Evolutionary conservation across 2,329 filamentous ascomycete species (phyloP).

Genomic region (Microdochium nivale): DNA sequence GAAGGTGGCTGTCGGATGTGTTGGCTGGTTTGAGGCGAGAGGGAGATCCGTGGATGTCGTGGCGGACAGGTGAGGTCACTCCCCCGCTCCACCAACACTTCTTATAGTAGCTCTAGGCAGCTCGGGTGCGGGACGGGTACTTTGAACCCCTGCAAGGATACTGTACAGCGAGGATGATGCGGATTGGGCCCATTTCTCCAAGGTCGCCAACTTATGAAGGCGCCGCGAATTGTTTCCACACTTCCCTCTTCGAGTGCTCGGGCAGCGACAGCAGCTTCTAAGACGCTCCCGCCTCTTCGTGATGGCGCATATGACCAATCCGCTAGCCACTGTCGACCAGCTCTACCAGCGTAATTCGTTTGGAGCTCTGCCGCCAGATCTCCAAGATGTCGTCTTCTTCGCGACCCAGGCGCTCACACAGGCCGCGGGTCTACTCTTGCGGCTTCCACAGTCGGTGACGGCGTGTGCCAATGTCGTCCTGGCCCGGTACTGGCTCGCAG

Average conservation of each 20-base stretch:
- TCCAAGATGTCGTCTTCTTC: slow-evolving; percentile 65
- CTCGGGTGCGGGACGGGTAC: neutral
- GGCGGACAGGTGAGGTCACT: neutral
- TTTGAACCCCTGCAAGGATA: neutral
- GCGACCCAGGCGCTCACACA: slow-evolving; percentile 67
- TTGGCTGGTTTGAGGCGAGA: neutral
- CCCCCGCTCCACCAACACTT: neutral
- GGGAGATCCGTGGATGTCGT: neutral
- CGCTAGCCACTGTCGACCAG: slow-evolving; percentile 64
- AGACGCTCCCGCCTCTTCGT: neutral
- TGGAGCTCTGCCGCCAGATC: slow-evolving; percentile 53
- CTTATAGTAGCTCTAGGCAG: neutral
- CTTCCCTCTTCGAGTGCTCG: slow-evolving; percentile 5
- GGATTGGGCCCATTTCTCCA: neutral
- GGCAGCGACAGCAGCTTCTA: neutral
- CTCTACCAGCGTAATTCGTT: slow-evolving; percentile 48
- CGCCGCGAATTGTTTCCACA: slow-evolving; percentile 1
- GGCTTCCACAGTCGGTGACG: slow-evolving; percentile 77
- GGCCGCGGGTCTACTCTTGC: slow-evolving; percentile 70
- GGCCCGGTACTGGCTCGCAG: slow-evolving; percentile 67
- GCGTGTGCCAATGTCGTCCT: slow-evolving; percentile 79
- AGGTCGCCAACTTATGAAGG: too few relatives aligned
- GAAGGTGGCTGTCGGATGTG: too few relatives aligned
- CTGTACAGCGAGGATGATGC: too few relatives aligned
- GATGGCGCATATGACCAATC: slow-evolving; percentile 60